Evolutionary conservation across 345 rosid genomes (phyloP).

Genomic region (Excoecaria agallocha): DNA sequence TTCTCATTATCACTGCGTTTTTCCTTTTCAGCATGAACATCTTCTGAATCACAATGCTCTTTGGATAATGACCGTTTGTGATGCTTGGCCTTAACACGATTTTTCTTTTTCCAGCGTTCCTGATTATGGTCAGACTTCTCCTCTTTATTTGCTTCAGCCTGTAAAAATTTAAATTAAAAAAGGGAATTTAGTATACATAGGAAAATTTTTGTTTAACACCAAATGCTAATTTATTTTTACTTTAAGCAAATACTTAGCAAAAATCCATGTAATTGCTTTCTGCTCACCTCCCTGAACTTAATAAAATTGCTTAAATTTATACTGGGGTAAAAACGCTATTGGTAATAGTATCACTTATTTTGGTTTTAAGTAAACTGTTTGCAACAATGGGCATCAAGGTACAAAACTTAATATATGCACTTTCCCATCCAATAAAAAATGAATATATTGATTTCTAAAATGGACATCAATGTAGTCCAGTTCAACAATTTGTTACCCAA

Average conservation of each 20-base stretch:
- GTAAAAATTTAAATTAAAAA: not conserved
- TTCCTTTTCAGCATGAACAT: slow-evolving; percentile 29
- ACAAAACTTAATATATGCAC: no score
- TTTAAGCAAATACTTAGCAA: not conserved
- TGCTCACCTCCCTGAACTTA: not conserved
- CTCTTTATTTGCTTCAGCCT: slow-evolving; percentile 51
- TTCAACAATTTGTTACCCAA: not conserved
- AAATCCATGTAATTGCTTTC: not conserved
- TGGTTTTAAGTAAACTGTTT: no score
- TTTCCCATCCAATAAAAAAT: no score
- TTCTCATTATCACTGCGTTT: slow-evolving; percentile 28
- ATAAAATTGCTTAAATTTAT: not conserved
- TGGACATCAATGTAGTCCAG: not conserved
- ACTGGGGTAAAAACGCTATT: no score
- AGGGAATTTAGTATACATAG: not conserved
- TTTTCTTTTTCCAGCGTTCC: slow-evolving; percentile 39
- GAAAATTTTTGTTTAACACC: not conserved
- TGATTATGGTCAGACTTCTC: slow-evolving; percentile 32
- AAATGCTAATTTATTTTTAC: not conserved
- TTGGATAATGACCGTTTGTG: slow-evolving; percentile 41
- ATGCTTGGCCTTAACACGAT: slow-evolving; percentile 41
- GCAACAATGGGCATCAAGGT: no score
- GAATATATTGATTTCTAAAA: no score
- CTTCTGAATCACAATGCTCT: slow-evolving; percentile 31
- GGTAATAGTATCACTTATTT: no score